Conservation (phyloP, 2,329 filamentous ascomycete species). For the Colletotrichum kahawae region DNA sequence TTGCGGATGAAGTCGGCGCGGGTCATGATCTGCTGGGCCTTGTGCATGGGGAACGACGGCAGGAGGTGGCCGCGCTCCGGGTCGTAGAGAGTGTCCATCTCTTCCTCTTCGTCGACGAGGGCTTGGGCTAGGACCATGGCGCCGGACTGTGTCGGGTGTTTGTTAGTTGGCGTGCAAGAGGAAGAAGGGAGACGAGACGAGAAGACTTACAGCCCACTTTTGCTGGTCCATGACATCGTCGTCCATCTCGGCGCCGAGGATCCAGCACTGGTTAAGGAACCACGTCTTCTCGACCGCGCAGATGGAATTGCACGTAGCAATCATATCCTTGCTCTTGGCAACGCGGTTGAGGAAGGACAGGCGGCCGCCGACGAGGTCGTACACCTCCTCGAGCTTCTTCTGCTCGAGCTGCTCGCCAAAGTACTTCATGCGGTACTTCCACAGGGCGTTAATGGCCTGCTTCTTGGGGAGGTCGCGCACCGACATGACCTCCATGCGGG, state of each 20-base stretch:
- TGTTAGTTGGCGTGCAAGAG: neutral
- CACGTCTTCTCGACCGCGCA: slow-evolving; percentile 74
- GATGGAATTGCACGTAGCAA: slow-evolving; percentile 77
- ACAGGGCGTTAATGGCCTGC: slow-evolving; percentile 77
- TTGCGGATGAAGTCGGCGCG: slow-evolving; percentile 91
- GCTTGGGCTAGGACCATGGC: slow-evolving; percentile 93
- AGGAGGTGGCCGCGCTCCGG: slow-evolving; percentile 16
- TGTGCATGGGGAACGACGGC: slow-evolving; percentile 65
- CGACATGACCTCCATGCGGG: slow-evolving; percentile 91
- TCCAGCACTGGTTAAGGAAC: slow-evolving; percentile 79
- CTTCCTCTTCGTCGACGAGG: slow-evolving; percentile 81
- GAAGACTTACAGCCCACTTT: slow-evolving; percentile 80
- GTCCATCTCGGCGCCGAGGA: slow-evolving; percentile 78
- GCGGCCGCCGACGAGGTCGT: slow-evolving; percentile 85
- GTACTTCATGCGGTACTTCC: slow-evolving; percentile 82
- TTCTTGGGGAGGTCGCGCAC: slow-evolving; percentile 82
- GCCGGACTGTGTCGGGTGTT: slow-evolving; percentile 62
- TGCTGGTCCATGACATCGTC: slow-evolving; percentile 99
- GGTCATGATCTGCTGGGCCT: slow-evolving; percentile 92
- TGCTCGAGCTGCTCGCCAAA: slow-evolving; percentile 64
- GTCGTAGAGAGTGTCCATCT: slow-evolving; percentile 40
- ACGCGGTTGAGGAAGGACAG: slow-evolving; percentile 88
- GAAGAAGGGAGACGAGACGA: neutral
- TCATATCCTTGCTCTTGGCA: slow-evolving; percentile 84
- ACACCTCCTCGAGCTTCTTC: slow-evolving; percentile 74